Conservation (phyloP, 345 rosid species). For the Populus davidiana region DNA sequence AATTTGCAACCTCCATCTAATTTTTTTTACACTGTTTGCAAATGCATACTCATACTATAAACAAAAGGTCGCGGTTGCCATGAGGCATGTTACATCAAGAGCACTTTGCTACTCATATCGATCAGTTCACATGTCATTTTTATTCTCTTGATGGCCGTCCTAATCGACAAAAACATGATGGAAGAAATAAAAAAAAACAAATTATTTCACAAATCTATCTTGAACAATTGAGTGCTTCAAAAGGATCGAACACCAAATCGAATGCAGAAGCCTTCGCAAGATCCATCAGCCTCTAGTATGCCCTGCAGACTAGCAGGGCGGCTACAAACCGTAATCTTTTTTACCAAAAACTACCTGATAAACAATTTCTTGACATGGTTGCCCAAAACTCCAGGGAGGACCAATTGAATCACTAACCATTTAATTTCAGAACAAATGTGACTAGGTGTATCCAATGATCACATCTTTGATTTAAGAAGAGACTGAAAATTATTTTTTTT, state of each 20-base stretch:
- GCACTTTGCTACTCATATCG: neutral
- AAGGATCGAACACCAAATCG: slow-evolving; percentile 49
- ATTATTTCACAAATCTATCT: neutral
- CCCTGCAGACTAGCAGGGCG: slow-evolving; percentile 40
- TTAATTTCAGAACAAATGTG: no score
- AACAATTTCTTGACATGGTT: neutral
- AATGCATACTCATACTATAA: neutral
- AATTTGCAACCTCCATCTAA: no score
- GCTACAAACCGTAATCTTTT: neutral
- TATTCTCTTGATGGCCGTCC: no score
- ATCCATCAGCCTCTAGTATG: slow-evolving; percentile 82
- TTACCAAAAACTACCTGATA: neutral
- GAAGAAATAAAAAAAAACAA: slow-evolving; percentile 2
- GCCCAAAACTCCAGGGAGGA: neutral
- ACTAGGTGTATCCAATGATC: no score
- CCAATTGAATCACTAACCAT: neutral
- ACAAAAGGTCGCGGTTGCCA: neutral
- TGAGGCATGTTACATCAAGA: no score
- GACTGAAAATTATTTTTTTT: no score
- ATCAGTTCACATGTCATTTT: no score
- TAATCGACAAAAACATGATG: neutral
- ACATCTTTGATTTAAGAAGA: no score
- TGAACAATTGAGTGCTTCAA: neutral
- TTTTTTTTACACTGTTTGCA: no score
- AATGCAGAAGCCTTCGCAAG: slow-evolving; percentile 78